A percentile compares a stretch with the other conserved stretches of the same genome.
Conservation (phyloP, 495 filamentous ascomycete genomes). For the Podospora didyma region DNA sequence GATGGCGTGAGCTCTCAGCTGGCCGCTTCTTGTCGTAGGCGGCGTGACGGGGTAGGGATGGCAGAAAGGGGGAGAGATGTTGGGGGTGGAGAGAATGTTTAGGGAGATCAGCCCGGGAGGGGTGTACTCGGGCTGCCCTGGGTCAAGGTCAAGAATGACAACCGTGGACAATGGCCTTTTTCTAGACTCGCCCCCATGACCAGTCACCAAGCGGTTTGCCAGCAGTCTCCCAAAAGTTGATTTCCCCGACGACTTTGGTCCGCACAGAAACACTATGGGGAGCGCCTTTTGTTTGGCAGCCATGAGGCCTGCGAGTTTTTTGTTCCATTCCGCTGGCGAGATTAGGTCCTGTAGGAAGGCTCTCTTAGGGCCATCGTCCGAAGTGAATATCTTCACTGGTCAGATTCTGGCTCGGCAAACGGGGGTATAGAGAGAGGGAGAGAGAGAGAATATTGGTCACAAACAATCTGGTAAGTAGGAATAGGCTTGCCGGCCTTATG, state of each 20-base stretch:
- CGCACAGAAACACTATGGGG: slow-evolving; percentile 59
- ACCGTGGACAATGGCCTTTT: slow-evolving; percentile 34
- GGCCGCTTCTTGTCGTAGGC: neutral
- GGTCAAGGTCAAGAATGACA: slow-evolving; percentile 75
- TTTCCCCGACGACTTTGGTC: slow-evolving; percentile 81
- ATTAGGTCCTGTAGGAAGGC: slow-evolving; percentile 55
- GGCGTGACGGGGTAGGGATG: slow-evolving; percentile 52
- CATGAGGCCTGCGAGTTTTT: slow-evolving; percentile 34
- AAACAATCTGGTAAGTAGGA: slow-evolving; percentile 39
- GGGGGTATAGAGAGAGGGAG: no score
- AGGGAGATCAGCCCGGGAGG: slow-evolving; percentile 76
- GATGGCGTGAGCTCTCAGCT: slow-evolving; percentile 65
- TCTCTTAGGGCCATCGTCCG: slow-evolving; percentile 40
- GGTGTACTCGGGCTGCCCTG: slow-evolving; percentile 78
- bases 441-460: neutral
- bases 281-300: slow-evolving; percentile 37
- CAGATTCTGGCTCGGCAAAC: neutral
- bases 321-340: slow-evolving; percentile 64
- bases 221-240: slow-evolving; percentile 80
- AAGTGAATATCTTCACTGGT: slow-evolving; percentile 43
- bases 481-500: slow-evolving; percentile 3
- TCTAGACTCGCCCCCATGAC: slow-evolving; percentile 20
- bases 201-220: slow-evolving; percentile 66
- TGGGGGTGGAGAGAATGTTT: slow-evolving; percentile 55
- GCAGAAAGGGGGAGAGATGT: slow-evolving; percentile 71